Percentiles rank a stretch among this genome's conserved stretches.
phyloP scores from a whole-genome alignment of 2,329 filamentous ascomycete genomes.

The Alternaria tenuissima region DNA sequence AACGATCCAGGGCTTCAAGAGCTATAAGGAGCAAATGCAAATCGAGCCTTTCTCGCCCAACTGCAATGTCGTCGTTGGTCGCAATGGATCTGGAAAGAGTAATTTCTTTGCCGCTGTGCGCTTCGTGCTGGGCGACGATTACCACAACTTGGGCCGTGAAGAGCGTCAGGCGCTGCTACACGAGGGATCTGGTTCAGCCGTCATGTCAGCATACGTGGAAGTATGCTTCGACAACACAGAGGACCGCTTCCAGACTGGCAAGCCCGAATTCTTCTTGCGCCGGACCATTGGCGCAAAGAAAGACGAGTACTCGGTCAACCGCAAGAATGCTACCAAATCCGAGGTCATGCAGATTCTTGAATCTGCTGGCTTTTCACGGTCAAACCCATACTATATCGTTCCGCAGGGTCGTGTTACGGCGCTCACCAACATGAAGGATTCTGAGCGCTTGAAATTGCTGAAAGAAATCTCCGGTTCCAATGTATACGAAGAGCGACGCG shows the following conservation, averaged over 20 bases:
- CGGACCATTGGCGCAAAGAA: slow-evolving; percentile 97
- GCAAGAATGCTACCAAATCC: slow-evolving; percentile 92
- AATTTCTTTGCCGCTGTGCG: slow-evolving; percentile 99
- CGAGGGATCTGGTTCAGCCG: slow-evolving; percentile 95
- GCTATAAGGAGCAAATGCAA: slow-evolving; percentile 99
- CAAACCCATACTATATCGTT: slow-evolving; percentile 99
- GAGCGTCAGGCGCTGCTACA: slow-evolving; percentile 96
- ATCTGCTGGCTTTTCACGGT: slow-evolving; percentile 93
- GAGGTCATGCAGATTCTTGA: slow-evolving; percentile 97
- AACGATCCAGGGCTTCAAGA: slow-evolving; percentile 99
- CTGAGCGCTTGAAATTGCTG: slow-evolving; percentile 83
- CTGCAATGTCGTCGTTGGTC: slow-evolving; percentile 97
- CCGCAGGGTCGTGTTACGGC: slow-evolving; percentile 95
- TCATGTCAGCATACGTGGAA: slow-evolving; percentile 99
- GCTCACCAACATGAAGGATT: slow-evolving; percentile 98
- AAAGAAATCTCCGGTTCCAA: slow-evolving; percentile 99
- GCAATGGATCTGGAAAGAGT: slow-evolving; percentile 98
- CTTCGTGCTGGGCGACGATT: slow-evolving; percentile 97
- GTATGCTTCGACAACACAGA: slow-evolving; percentile 99
- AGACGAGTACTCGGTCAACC: slow-evolving; percentile 97
- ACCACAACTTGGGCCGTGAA: slow-evolving; percentile 93
- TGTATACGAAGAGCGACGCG: slow-evolving; percentile 90
- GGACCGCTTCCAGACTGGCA: slow-evolving; percentile 91
- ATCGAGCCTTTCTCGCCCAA: slow-evolving; percentile 98
- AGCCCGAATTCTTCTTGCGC: slow-evolving; percentile 87